These are phyloP conservation scores for Dunaliella primolecta DNA, from an alignment of 139 green algal species.

Conservation along the genomic window DNA sequence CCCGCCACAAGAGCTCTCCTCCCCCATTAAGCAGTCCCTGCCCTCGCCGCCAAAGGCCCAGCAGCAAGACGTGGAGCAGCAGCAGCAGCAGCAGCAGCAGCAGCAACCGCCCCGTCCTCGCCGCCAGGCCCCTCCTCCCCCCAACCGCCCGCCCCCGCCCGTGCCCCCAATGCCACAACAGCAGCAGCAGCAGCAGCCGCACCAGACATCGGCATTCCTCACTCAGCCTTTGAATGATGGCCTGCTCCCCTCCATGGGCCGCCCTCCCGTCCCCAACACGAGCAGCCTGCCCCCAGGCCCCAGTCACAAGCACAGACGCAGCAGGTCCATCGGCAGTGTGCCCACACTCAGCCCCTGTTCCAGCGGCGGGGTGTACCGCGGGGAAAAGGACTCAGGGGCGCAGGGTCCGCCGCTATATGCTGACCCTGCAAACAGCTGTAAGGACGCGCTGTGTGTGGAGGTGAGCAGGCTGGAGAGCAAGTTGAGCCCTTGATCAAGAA, in stretches of 20 bases:
- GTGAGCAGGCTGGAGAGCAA: no score
- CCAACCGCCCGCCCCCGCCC: not conserved
- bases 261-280: no score
- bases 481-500: no score
- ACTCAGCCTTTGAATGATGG: no score
- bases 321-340: no score
- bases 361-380: no score
- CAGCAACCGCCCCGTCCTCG: not conserved
- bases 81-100: not conserved
- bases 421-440: not conserved
- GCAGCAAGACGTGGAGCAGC: not conserved
- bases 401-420: not conserved
- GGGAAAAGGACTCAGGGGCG: slow-evolving; percentile 5
- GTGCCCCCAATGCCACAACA: not conserved
- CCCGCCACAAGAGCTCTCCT: not conserved
- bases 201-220: no score
- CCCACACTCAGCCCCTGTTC: no score
- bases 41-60: no score
- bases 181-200: slow-evolving; percentile 1
- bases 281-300: no score
- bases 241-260: no score
- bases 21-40: not conserved
- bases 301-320: no score
- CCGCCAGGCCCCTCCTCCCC: not conserved
- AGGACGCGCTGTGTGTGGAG: not conserved